Percentiles rank a stretch among this genome's conserved stretches.
Evolutionary conservation across 768 basidiomycete species (phyloP).

Genomic region (Suillus americanus): DNA sequence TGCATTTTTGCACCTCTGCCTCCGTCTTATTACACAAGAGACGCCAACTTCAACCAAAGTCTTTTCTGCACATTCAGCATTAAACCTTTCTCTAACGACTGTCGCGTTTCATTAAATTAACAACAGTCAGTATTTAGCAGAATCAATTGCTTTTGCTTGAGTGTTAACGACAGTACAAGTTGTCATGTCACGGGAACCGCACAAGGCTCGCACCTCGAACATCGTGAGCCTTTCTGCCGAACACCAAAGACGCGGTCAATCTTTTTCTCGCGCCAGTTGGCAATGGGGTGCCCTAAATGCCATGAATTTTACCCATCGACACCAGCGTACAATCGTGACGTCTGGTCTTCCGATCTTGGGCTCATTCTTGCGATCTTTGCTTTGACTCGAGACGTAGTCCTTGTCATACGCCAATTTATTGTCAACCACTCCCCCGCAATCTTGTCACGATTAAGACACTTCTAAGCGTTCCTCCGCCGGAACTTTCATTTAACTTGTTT

Average conservation of each 20-base stretch:
- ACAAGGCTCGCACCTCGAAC: slow-evolving; percentile 1
- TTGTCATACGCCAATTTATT: not conserved
- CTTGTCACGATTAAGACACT: slow-evolving; percentile 1
- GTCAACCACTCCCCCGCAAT: not conserved
- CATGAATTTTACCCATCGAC: not conserved
- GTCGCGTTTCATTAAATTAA: not conserved
- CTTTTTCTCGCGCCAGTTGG: not conserved
- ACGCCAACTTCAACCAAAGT: slow-evolving; percentile 20
- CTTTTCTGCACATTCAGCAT: slow-evolving; percentile 7
- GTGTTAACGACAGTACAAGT: not conserved
- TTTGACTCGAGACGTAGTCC: not conserved
- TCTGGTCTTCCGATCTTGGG: not conserved
- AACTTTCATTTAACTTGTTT: not conserved
- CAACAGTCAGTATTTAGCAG: not conserved
- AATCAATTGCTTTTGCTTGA: not conserved
- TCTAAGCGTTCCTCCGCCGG: not conserved
- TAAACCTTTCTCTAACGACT: not conserved
- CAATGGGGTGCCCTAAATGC: not conserved
- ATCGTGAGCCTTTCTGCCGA: too few relatives aligned
- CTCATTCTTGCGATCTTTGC: not conserved
- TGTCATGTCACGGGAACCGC: slow-evolving; percentile 2
- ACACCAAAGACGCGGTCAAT: not conserved
- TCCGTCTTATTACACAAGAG: slow-evolving; percentile 20
- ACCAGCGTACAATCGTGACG: not conserved
- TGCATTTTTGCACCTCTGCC: slow-evolving; percentile 26